A percentile compares a stretch with the other conserved stretches of the same genome.
These are phyloP conservation scores for Noccaea bulbosa DNA, from an alignment of 345 rosid genomes.

Conservation along the genomic window DNA sequence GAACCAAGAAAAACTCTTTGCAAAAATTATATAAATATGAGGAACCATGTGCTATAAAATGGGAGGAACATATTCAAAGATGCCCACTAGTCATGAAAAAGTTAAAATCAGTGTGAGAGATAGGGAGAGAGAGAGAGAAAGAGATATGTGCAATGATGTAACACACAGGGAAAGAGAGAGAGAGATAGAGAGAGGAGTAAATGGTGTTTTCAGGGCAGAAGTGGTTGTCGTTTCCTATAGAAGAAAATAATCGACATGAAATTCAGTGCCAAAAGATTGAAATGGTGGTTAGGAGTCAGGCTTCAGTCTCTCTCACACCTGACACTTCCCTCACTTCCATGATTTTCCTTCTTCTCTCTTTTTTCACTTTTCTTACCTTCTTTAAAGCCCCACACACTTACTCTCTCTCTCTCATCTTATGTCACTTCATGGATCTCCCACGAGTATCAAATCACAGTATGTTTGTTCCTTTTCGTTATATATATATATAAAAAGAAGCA, in stretches of 20 bases:
- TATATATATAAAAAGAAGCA: neutral
- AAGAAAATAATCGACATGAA: slow-evolving; percentile 39
- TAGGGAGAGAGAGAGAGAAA: slow-evolving; percentile 17
- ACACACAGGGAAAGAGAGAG: slow-evolving; percentile 8
- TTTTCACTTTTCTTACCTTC: slow-evolving; percentile 22
- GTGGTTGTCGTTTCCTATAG: slow-evolving; percentile 42
- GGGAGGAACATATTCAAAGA: slow-evolving; percentile 39
- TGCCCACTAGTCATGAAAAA: slow-evolving; percentile 31
- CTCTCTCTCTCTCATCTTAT: slow-evolving; percentile 9
- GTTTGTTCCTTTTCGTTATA: neutral
- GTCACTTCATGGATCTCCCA: slow-evolving; percentile 27
- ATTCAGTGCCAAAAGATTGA: slow-evolving; percentile 45
- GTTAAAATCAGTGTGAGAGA: slow-evolving; percentile 27
- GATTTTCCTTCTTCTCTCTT: slow-evolving; percentile 21
- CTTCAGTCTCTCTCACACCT: slow-evolving; percentile 41
- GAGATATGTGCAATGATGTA: slow-evolving; percentile 31
- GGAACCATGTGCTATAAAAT: slow-evolving; percentile 28
- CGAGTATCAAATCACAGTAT: neutral
- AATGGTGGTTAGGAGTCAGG: slow-evolving; percentile 41
- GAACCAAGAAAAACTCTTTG: neutral
- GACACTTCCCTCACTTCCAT: slow-evolving; percentile 39
- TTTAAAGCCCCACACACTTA: slow-evolving; percentile 24
- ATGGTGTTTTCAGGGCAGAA: slow-evolving; percentile 37
- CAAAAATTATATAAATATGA: neutral
- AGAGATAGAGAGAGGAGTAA: slow-evolving; percentile 30